Base-by-base conservation (phyloP, 2,329 filamentous ascomycete genomes). In the Penicillium psychrosexuale region DNA sequence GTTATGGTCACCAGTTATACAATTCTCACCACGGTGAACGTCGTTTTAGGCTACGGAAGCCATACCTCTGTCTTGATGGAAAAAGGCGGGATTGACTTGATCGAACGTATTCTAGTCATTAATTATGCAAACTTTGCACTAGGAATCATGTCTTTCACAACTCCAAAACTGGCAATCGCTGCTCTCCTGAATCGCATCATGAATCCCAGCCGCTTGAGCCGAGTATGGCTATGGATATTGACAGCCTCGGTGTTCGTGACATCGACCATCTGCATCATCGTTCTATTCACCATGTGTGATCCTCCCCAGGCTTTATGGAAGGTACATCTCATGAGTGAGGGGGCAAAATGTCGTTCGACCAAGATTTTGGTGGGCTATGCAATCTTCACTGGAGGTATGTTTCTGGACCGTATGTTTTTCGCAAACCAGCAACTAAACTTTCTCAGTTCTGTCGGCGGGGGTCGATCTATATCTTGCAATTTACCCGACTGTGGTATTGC, bases 241-340 rank as follows among this genome's bases (percentile, higher is more conserved):
- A 69, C 68, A 1, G 60, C 58, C 4, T 22, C 66, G 7, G 71
- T 68, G 31, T 58, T 70, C 13, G 33, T 72, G 8, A 63, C 66
- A 2, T 61, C 75, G 12, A 51, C 71, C 0, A 66, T 66, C 11
- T 74, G 69, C 38, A 67, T 78, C 15, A 59, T 77, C 17, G 65
- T 78, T 6, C 59, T 78, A 0, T 75, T 77, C 39, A 73, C 69
- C 3, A 75, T 75, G 52, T 80, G 78, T 62, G 63, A 62, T 1
- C 78, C 78, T 0, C 58, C 64, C 0, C 44, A 52, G 27, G 70
- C 75, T 0, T 65, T 73, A 17, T 80, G 78, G 78, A 64, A 73
- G 34, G 56, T 47, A 13, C 47, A 47, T 66, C 48, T 62, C 12
- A 40, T 60, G 8, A 69, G 17, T 57, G 64, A 4, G 65, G 72